These are phyloP conservation scores for Pyronema domesticum DNA, from an alignment of 495 filamentous ascomycete species.

Conservation along the genomic window DNA sequence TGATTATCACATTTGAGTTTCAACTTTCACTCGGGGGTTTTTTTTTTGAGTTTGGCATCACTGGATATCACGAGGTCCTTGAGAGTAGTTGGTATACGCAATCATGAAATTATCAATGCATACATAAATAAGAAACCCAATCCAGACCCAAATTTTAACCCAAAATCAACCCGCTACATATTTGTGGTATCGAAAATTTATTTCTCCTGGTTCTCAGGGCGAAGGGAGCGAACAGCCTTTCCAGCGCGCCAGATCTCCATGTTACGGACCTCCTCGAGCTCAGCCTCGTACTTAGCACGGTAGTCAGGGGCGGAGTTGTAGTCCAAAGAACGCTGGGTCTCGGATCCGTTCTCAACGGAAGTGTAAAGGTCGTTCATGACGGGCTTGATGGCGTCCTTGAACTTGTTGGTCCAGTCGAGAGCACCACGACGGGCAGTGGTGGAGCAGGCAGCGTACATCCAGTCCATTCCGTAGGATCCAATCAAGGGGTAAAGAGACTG, in stretches of 20 bases:
- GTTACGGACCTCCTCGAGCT: conserved; percentile 89
- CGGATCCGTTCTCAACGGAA: conserved; percentile 67
- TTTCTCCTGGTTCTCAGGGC: conserved; percentile 62
- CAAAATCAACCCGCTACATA: too few relatives aligned
- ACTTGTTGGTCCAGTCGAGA: conserved; percentile 89
- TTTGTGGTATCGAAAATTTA: conserved; percentile 1
- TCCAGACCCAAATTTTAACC: too few relatives aligned
- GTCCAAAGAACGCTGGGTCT: conserved; percentile 85
- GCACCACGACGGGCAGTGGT: conserved; percentile 95
- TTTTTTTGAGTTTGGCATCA: too few relatives aligned
- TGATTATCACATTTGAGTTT: too few relatives aligned
- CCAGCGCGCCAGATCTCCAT: conserved; percentile 98
- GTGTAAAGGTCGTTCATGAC: conserved; percentile 95
- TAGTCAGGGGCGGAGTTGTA: conserved; percentile 92
- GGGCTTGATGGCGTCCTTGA: conserved; percentile 94
- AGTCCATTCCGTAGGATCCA: conserved; percentile 94
- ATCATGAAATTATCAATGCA: too few relatives aligned
- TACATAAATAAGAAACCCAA: too few relatives aligned
- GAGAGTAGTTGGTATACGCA: too few relatives aligned
- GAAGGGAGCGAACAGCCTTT: conserved; percentile 85
- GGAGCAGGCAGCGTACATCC: conserved; percentile 99
- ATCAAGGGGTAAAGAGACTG: conserved; percentile 96
- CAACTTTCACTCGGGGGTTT: too few relatives aligned
- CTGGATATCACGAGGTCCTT: too few relatives aligned
- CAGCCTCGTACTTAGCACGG: conserved; percentile 84